Base-by-base conservation (phyloP, 2,329 filamentous ascomycete species). In the Colletotrichum destructivum region DNA sequence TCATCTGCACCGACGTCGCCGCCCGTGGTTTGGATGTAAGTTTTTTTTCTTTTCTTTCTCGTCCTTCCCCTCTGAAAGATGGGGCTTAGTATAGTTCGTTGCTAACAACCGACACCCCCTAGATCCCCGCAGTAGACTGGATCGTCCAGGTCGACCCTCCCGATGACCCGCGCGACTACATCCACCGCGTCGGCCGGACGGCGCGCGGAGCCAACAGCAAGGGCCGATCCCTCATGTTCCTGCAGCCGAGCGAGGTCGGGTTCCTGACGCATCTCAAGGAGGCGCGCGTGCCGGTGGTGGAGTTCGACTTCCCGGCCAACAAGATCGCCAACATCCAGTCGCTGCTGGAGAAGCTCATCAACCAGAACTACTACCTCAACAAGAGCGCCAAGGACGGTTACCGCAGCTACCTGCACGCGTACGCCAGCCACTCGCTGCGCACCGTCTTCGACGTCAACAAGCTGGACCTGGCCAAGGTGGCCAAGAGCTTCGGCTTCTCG, bases 1-100 rank as follows among this genome's bases (percentile, higher is more conserved):
- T 99, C 65, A 96, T 99, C 76, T 98, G 95, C 84, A 99, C 96
- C 0, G 96, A 99, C 78, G 96, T 99, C 74, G 96, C 96, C 56
- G 96, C 96, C 3, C 89, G 96, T 86, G 96, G 96, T 46, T 88
- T 99, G 60, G 96, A 98, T 88, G 90, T 92, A 82, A 81, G 89
- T 82, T 7, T 49, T 18, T 46, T 5, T 82, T 6, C 21, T 18
- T n/a, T 4, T 38, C 23, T 38, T 31, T 23, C n/a, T 46, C 35
- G 15, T 5, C 11, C 18, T 40, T 18, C 31, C 3, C 9, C 3
- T 1, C 6, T 12, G n/a, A 31, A 21, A 16, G 8, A 44, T 7
- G 8, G n/a, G n/a, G 26, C 44, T 40, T 55, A 46, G 38, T 15
- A 38, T 18, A 16, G 7, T 1, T 7, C 23, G 56, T 44, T 26